Evolutionary conservation across 1,284 basidiomycete species (phyloP), one percentile per base, ranked within the genome.

Genomic region (Bjerkandera adusta): DNA sequence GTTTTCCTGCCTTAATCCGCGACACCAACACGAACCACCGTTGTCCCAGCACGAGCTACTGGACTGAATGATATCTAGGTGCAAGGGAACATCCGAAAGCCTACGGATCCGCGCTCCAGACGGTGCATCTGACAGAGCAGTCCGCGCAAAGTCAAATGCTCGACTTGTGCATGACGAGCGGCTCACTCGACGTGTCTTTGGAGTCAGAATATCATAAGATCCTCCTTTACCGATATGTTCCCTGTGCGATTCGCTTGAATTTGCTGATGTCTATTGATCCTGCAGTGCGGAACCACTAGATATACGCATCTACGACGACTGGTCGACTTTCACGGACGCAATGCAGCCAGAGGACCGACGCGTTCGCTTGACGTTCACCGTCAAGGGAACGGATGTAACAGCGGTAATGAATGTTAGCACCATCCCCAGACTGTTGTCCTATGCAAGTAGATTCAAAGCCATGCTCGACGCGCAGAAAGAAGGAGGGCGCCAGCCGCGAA

Each of bases 231-330:
- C 79, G 85, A 87, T 92, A 54, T 59, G 80, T 70, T 4, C 15
- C 33, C 16, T 43, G 39, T 48, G 43, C 15, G 20, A 6, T 22
- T 8, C 24, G 29, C 15, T 1, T 8, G 7, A 22, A 16, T 36
- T 33, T 22, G 39, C 21, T 6, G 7, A 37, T 27, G n/a, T 10
- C 47, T 20, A 49, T 16, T 41, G 10, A 10, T 24, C 45, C n/a
- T 50, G n/a, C n/a, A 93, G 90, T 33, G 85, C 91, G 20, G 85
- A 89, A 57, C 90, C 92, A 0, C 66, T 92, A 24, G 72, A 79
- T 47, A 77, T 93, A 42, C 78, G 80, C 39, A 81, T 93, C 35
- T 80, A 75, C 52, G 92, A 96, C 57, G 89, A 95, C 59, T 95
- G 92, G 92, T 80, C 79, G 4, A 69, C 70, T 40, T 72, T 77